Percentiles rank a stretch among this genome's conserved stretches.
Conservation (phyloP, 1,284 basidiomycete genomes). For the Microbotryum violaceum region DNA sequence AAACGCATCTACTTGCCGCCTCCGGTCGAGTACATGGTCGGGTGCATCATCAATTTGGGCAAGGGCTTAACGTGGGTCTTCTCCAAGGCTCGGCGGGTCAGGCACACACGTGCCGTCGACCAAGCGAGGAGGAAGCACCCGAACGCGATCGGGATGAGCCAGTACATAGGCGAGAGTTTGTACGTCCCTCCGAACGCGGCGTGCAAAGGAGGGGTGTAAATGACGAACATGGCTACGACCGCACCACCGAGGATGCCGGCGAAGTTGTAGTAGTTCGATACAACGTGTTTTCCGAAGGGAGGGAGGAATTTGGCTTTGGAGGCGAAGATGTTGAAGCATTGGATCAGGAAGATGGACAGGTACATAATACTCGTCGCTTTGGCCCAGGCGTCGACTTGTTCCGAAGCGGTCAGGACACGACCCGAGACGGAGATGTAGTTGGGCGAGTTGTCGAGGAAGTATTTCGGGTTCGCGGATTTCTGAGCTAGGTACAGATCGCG, state of each 20-base stretch:
- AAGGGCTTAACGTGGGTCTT: too few relatives aligned
- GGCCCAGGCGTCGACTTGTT: slow-evolving; percentile 54
- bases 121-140: slow-evolving; percentile 55
- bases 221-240: slow-evolving; percentile 53
- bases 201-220: slow-evolving; percentile 58
- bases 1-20: too few relatives aligned
- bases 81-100: too few relatives aligned
- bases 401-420: slow-evolving; percentile 44
- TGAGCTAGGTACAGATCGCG: slow-evolving; percentile 52
- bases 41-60: too few relatives aligned
- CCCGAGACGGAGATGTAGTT: slow-evolving; percentile 54
- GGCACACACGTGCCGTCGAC: slow-evolving; percentile 51
- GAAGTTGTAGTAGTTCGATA: slow-evolving; percentile 59
- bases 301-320: slow-evolving; percentile 58
- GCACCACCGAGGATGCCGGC: slow-evolving; percentile 56
- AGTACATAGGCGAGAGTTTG: slow-evolving; percentile 56
- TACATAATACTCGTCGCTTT: slow-evolving; percentile 61
- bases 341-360: slow-evolving; percentile 57
- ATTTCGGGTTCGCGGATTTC: slow-evolving; percentile 42
- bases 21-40: too few relatives aligned
- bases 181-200: slow-evolving; percentile 58
- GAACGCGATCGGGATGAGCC: slow-evolving; percentile 58
- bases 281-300: slow-evolving; percentile 54
- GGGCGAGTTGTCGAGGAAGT: slow-evolving; percentile 50
- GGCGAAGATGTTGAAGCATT: slow-evolving; percentile 64